A percentile compares a stretch with the other conserved stretches of the same genome.
These are phyloP conservation scores for Neurospora cerealis DNA, from an alignment of 495 filamentous ascomycete genomes.

Conservation along the genomic window DNA sequence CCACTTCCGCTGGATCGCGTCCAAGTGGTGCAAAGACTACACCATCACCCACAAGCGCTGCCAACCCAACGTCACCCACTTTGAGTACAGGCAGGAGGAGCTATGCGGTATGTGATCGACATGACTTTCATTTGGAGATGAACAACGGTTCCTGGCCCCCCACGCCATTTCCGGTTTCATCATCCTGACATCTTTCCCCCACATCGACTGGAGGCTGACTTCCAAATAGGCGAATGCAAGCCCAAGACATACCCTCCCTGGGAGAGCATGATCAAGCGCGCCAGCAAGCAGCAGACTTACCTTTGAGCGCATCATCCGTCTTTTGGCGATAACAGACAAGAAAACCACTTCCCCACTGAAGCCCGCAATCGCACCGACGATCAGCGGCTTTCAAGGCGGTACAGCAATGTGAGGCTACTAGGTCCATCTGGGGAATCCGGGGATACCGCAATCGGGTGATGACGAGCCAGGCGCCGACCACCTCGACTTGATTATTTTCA, in stretches of 20 bases:
- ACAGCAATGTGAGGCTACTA: background rate
- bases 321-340: background rate
- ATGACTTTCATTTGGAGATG: background rate
- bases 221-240: constrained; percentile 25
- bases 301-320: background rate
- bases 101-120: constrained; percentile 22
- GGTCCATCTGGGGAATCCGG: background rate
- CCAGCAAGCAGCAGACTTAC: constrained; percentile 21
- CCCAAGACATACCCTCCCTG: constrained; percentile 23
- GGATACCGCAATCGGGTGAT: background rate
- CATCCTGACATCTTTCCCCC: background rate
- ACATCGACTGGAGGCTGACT: constrained; percentile 6
- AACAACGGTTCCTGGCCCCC: background rate
- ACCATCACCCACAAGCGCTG: constrained; percentile 31
- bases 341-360: background rate
- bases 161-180: background rate
- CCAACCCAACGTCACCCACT: constrained; percentile 29
- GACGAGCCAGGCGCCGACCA: background rate
- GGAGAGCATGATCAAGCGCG: constrained; percentile 32
- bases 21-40: constrained; percentile 32
- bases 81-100: constrained; percentile 29
- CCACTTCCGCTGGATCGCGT: constrained; percentile 34
- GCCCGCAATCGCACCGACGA: background rate
- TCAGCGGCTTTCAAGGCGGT: background rate
- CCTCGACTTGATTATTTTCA: background rate